Evolutionary conservation across 2,329 filamentous ascomycete genomes (phyloP), one percentile per base, ranked within the genome.

Genomic region (Colletotrichum sp.): DNA sequence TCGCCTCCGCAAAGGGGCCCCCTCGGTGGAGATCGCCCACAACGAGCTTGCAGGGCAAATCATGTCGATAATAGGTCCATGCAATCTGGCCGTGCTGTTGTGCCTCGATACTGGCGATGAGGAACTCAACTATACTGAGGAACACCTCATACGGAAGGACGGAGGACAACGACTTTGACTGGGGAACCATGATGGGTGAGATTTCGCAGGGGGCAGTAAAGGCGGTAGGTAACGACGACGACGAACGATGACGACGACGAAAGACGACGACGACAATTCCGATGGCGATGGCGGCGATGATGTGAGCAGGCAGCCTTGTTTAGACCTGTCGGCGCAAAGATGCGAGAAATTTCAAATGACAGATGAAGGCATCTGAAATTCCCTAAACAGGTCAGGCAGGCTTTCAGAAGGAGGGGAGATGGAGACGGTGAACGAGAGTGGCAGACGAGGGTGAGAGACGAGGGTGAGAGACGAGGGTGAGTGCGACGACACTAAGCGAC

Each of bases 51-150:
- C 44, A 52, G 0, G n/a, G n/a, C 3, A 13, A 0, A 7, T 52
- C n/a, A 8, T 22, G 44, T 5, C n/a, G n/a, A 13, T 22, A 22
- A 52, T 52, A 10, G 10, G 0, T 7, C n/a, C 9, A 52, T 22
- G 12, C 44, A 1, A 52, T 52, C 44, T 22, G 10, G 6, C 44
- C 44, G 12, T 1, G 0, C n/a, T 52, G 44, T 52, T 2, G 0
- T 52, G 10, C n/a, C 44, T 52, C 44, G n/a, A 52, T 3, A 2
- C 44, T 6, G n/a, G 44, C 10, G 44, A 52, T 52, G 44, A 52
- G 44, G 44, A 3, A 22, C 0, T 52, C 44, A 1, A 52, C n/a
- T 52, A 24, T 24, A 1, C 2, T 52, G n/a, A 52, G 44, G 2
- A 52, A 24, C n/a, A 52, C 10, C n/a, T 52, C 44, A 52, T 52